Percentiles rank a stretch among this genome's conserved stretches.
Evolutionary conservation across 768 basidiomycete genomes (phyloP).

Genomic region (Leccinum disarticulatum): DNA sequence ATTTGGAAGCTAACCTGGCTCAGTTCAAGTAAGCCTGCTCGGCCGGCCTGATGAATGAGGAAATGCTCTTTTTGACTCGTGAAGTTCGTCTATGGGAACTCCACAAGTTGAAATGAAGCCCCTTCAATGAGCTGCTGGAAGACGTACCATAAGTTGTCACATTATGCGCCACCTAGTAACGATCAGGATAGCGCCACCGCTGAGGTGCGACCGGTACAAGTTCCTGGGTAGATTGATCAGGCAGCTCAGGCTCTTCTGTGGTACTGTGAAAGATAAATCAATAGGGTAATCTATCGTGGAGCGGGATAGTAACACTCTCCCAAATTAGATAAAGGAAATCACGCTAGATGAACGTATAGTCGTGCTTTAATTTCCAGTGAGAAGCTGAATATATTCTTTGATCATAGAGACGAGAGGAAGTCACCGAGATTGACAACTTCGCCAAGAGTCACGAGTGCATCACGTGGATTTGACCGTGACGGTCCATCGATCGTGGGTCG

Average conservation of each 20-base stretch:
- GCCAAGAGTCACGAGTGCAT: not conserved
- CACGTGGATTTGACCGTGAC: not conserved
- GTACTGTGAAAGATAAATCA: not conserved
- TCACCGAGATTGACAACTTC: not conserved
- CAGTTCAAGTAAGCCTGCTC: not conserved
- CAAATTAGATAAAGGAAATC: not conserved
- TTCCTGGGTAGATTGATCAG: not conserved
- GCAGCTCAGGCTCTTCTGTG: not conserved
- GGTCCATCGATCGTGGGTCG: not conserved
- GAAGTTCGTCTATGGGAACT: not conserved
- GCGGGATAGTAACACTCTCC: not conserved
- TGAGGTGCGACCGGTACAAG: not conserved
- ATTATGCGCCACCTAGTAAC: not conserved
- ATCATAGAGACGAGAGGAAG: not conserved
- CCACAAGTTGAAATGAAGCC: not conserved
- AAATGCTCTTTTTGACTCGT: not conserved
- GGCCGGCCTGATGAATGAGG: not conserved
- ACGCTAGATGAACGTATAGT: not conserved
- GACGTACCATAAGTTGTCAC: not conserved
- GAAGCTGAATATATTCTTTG: not conserved
- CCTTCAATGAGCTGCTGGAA: not conserved
- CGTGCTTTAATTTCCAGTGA: not conserved
- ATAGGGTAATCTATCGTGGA: not conserved
- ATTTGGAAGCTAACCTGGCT: not conserved
- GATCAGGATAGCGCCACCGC: not conserved